A percentile compares a stretch with the other conserved stretches of the same genome.
Evolutionary conservation across 1,139 yeast genomes (phyloP).

Genomic region (Hansenula sp.): DNA sequence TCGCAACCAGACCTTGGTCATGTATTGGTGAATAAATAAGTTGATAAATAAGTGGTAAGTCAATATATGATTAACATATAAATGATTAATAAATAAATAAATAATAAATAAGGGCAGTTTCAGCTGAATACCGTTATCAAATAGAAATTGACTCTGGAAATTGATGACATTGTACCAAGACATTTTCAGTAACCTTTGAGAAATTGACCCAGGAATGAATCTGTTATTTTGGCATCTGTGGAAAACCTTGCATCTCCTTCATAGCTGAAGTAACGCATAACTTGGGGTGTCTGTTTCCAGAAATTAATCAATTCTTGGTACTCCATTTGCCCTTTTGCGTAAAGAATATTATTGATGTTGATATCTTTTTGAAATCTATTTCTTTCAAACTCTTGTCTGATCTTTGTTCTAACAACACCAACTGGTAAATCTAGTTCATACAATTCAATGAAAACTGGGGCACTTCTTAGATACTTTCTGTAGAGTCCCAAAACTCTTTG

Average conservation of each 20-base stretch:
- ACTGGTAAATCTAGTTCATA: slow-evolving; percentile 84
- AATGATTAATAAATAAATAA: not conserved
- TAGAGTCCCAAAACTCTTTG: slow-evolving; percentile 65
- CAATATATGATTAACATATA: too few relatives aligned
- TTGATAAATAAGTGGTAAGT: slow-evolving; percentile 4
- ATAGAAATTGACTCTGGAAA: too few relatives aligned
- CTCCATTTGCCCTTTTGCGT: slow-evolving; percentile 87
- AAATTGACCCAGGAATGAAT: slow-evolving; percentile 67
- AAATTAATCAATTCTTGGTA: slow-evolving; percentile 84
- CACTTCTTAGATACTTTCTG: slow-evolving; percentile 66
- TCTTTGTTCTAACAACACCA: slow-evolving; percentile 75
- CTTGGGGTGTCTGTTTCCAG: slow-evolving; percentile 91
- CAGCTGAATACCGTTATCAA: too few relatives aligned
- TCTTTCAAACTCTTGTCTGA: slow-evolving; percentile 88
- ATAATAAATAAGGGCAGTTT: slow-evolving; percentile 2
- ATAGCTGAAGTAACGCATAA: slow-evolving; percentile 74
- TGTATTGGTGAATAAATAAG: slow-evolving; percentile 2
- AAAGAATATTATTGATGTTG: slow-evolving; percentile 61
- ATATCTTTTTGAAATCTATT: slow-evolving; percentile 69
- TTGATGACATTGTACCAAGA: too few relatives aligned
- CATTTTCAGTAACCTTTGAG: slow-evolving; percentile 45
- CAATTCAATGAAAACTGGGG: slow-evolving; percentile 58
- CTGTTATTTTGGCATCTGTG: slow-evolving; percentile 34
- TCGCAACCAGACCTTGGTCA: too few relatives aligned
- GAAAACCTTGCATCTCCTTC: slow-evolving; percentile 45